phyloP scores from a whole-genome alignment of 176 grass and related monocot genomes.

The Eragrostis nindensis region DNA sequence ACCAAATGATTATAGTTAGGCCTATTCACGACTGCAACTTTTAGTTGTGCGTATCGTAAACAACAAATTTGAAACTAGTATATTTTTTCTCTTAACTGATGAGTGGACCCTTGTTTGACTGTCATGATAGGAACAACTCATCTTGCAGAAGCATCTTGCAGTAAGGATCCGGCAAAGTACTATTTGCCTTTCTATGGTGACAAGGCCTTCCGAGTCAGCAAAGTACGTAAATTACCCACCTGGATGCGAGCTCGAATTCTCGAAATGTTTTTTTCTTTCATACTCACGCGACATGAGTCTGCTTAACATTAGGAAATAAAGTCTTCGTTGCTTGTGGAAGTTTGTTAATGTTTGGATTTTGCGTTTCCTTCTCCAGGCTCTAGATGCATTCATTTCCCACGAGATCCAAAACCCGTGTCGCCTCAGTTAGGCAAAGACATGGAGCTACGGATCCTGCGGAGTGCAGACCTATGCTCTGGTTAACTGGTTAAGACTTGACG shows the following conservation, averaged over 20 bases:
- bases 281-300: not conserved
- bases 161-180: constrained; percentile 2
- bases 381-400: constrained; percentile 23
- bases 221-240: not conserved
- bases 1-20: constrained; percentile 31
- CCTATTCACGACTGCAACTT: constrained; percentile 6
- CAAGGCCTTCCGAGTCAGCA: not conserved
- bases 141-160: constrained; percentile 35
- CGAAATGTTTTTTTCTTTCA: not conserved
- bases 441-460: constrained; percentile 17
- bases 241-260: not conserved
- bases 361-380: not conserved
- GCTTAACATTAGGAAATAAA: not conserved
- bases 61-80: not conserved
- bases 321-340: not conserved
- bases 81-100: constrained; percentile 8
- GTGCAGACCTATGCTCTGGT: no score
- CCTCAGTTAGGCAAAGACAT: constrained; percentile 22
- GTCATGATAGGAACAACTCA: constrained; percentile 25
- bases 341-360: constrained; percentile 16
- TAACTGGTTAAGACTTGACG: not conserved
- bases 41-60: constrained; percentile 30
- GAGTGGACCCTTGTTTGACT: constrained; percentile 19
- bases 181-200: not conserved
- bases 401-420: constrained; percentile 19